Base-by-base conservation (phyloP, 2,329 filamentous ascomycete species). In the Sclerotinia sclerotiorum region DNA sequence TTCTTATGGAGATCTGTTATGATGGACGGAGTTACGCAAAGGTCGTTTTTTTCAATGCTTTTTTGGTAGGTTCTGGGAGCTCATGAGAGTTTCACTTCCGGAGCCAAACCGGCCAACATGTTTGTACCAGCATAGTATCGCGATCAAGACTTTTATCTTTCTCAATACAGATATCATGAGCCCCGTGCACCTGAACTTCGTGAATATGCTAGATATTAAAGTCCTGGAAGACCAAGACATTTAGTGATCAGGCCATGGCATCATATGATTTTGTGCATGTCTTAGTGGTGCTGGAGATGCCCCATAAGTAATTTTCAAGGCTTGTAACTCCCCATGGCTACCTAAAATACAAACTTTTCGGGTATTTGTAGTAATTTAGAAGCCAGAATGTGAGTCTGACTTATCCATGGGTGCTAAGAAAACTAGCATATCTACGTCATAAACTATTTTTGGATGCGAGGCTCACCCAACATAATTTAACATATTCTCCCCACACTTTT, bases 21-120 rank as follows among this genome's bases (percentile, higher is more conserved):
- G 74, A 75, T 74, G 72, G 73, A 70, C 71, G 73, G 75, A 75
- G 75, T 77, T 75, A 74, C 72, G 74, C 72, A 76, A 69, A 74
- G 74, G 75, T 74, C 71, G 72, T 74, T 73, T 72, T 73, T 73
- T 72, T 70, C 67, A 65, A 68, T 73, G 71, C 74, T 72, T 68
- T 62, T 70, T 73, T 68, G 58, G 72, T 71, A 70, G 56, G 61
- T 68, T 67, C 68, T 70, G 57, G 32, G 63, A 71, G 69, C 51
- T 65, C 65, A 72, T 70, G 60, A 70, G 72, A 69, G 71, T 69
- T 69, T 72, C 68, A 71, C 49, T 70, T 70, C 68, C 68, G 70
- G 69, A 51, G 70, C 70, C 70, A 62, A 69, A 73, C 62, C 65
- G 58, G 70, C 71, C 72, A 72, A 70, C 70, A 72, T 73, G 54